Base-by-base conservation (phyloP, 169 alveolate genomes). In the Babesia ovata region DNA sequence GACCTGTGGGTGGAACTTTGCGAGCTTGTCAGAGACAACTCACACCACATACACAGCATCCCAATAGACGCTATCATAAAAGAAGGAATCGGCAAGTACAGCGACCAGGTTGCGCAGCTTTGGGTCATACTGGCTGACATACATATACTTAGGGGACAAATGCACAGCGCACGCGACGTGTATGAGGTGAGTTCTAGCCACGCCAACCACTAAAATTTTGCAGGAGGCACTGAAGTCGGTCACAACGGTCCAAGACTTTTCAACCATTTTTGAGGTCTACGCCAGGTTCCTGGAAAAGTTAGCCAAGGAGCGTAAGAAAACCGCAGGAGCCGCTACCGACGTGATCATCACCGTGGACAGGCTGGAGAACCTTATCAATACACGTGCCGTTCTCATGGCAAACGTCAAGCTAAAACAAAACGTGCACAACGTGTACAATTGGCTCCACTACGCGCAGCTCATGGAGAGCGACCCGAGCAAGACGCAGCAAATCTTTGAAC, bases 401-500 rank as follows among this genome's bases (percentile, higher is more conserved):
- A 86, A 86, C 52, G 91, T 93, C 19, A 82, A 79, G 52, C 81
- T 96, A 44, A 91, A 96, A 56, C 95, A 94, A 78, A 96, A 96
- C 77, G 96, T 97, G 19, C 95, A 94, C 91, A 94, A 94, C 88
- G 96, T 94, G 33, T 88, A 93, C 66, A 96, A 94, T 67, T 96
- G 98, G 98, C 77, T 94, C 24, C 87, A 93, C 74, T 75, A 93
- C 16, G 92, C 84, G 21, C 79, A 86, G 29, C 82, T 83, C 63
- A 44, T 66, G 63, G 48, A 75, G 42, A 52, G 44, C 19, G 90
- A 83, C 53, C 44, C 69, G 8, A 22, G 57, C 19, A 83, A 49
- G 79, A 50, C 79, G 58, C 63, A 45, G 49, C 66, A 73, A 29
- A 67, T 83, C 8, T 89, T 62, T 82, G 83, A 76, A 21, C 89